phyloP scores from a whole-genome alignment of 2,329 filamentous ascomycete species.

The Phialophora expanda region DNA sequence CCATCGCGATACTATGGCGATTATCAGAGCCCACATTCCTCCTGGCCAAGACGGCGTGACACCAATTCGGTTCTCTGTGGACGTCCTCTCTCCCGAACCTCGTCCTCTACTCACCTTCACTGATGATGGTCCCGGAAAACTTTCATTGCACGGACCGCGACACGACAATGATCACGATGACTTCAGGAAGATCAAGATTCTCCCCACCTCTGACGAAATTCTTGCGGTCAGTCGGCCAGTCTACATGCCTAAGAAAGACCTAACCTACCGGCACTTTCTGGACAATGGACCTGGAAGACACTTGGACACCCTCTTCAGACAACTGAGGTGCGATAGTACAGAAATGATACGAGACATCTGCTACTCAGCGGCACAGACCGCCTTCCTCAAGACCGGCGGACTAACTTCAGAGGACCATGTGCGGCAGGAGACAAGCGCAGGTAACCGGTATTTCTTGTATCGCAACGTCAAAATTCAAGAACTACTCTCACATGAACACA shows the following conservation, averaged over 20 bases:
- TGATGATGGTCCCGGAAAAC: conserved; percentile 40
- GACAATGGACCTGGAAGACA: conserved; percentile 40
- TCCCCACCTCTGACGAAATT: conserved; percentile 48
- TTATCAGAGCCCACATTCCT: conserved; percentile 2
- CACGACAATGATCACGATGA: conserved; percentile 48
- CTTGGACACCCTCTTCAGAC: conserved; percentile 47
- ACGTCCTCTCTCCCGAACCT: conserved; percentile 20
- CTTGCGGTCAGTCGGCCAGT: conserved; percentile 38
- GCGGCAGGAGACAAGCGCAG: conserved; percentile 29
- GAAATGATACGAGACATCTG: conserved; percentile 43
- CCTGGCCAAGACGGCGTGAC: neutral
- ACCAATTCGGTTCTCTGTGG: neutral
- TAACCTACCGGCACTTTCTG: conserved; percentile 40
- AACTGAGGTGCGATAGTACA: conserved; percentile 46
- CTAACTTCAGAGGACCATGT: neutral
- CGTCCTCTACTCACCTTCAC: conserved; percentile 29
- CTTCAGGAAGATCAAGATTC: conserved; percentile 44
- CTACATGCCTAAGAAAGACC: conserved; percentile 45
- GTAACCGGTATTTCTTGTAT: conserved; percentile 33
- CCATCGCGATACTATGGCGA: neutral
- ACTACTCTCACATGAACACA: conserved; percentile 33
- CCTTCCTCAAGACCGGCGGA: conserved; percentile 23
- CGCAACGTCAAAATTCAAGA: conserved; percentile 30
- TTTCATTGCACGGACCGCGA: conserved; percentile 38
- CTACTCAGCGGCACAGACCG: conserved; percentile 39